Base-by-base conservation (phyloP, 176 grass and related monocot genomes). In the Phoenix roebelenii region DNA sequence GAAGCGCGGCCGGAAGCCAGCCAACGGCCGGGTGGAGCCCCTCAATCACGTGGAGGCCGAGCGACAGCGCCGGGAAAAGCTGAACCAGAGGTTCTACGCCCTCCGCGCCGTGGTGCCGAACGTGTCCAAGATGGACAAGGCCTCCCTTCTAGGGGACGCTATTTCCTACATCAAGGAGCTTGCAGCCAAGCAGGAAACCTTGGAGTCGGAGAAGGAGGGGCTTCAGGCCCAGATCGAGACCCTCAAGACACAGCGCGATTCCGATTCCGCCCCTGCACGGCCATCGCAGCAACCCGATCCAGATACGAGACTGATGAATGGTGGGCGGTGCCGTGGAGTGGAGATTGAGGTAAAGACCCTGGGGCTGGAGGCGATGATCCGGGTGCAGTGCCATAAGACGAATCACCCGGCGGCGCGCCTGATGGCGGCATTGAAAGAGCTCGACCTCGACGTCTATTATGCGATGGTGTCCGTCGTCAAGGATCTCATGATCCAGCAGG, bases 71-170 rank as follows among this genome's bases (percentile, higher is more conserved):
- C 68, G 92, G 0, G 92, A 97, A 81, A 97, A 97, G 77, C 92
- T 97, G 15, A 97, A 97, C 75, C 92, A 97, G 74, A 67, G 87
- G 4, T 97, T 97, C 83, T 97, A 97, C 85, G 81, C 92, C 24
- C 81, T 97, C 23, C 92, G 92, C 50, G 92, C 92, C 2, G 92
- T 97, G 49, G 92, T 97, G 53, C 92, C 92, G 2, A 97, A 97
- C 80, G 92, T 97, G 35, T 97, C 92, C 26, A 97, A 97, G 82
- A 97, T 97, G 92, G 92, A 97, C 83, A 97, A 97, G 81, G 92
- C 92, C 17, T 97, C 92, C 23, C 75, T 97, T 64, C 78, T 97
- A 0, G 92, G 87, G 26, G 92, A 97, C 61, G 92, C 92, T 61
- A 90, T 97, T 61, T 75, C 87, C 3, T 97, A 91, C 83, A 97